These are phyloP conservation scores for Neoboletus brunneissimus DNA, from an alignment of 768 basidiomycete genomes.

Conservation along the genomic window DNA sequence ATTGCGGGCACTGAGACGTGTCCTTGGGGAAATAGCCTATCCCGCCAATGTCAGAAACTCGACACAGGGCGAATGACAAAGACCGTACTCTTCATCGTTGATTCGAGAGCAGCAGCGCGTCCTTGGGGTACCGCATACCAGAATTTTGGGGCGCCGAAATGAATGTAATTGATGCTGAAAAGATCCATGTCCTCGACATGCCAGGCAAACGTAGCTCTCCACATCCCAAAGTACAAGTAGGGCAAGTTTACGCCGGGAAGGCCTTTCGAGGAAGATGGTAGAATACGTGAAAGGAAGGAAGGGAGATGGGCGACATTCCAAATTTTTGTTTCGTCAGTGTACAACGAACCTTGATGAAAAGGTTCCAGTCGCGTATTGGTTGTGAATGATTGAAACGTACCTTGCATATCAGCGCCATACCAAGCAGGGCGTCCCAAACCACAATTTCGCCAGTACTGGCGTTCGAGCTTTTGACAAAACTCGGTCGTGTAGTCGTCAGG, in stretches of 20 bases:
- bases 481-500: slow-evolving; percentile 82
- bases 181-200: slow-evolving; percentile 99
- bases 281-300: slow-evolving; percentile 78
- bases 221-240: slow-evolving; percentile 99
- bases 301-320: slow-evolving; percentile 97
- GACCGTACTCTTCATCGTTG: slow-evolving; percentile 76
- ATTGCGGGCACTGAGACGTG: slow-evolving; percentile 82
- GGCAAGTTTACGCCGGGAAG: slow-evolving; percentile 96
- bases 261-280: slow-evolving; percentile 62
- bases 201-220: slow-evolving; percentile 98
- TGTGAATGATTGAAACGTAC: slow-evolving; percentile 39
- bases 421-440: slow-evolving; percentile 87
- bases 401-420: slow-evolving; percentile 97
- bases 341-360: slow-evolving; percentile 52
- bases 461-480: slow-evolving; percentile 83
- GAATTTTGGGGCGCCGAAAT: slow-evolving; percentile 95
- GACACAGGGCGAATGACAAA: background rate
- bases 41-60: slow-evolving; percentile 2
- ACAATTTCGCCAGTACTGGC: slow-evolving; percentile 90
- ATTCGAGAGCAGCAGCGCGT: slow-evolving; percentile 78
- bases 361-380: background rate
- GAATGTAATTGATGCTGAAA: slow-evolving; percentile 98
- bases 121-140: slow-evolving; percentile 97
- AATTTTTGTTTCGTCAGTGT: slow-evolving; percentile 68
- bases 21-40: slow-evolving; percentile 89